Evolutionary conservation across 1,284 basidiomycete genomes (phyloP).

Genomic region (Golubevia sp.): DNA sequence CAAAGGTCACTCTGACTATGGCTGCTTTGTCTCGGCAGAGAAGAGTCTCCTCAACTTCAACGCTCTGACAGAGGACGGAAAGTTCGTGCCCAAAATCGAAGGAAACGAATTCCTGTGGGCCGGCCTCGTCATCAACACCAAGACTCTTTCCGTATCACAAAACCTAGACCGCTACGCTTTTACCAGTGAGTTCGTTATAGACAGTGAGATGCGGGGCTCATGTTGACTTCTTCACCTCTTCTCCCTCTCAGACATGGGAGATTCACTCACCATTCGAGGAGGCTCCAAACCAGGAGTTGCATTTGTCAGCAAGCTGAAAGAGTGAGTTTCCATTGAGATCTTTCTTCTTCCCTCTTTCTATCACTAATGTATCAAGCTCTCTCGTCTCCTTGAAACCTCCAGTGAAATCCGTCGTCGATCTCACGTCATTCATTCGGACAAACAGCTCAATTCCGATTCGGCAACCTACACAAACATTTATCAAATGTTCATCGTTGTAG

Average conservation of each 20-base stretch:
- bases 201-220: background rate
- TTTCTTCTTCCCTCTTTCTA: no score
- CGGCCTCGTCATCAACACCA: slow-evolving; percentile 77
- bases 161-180: background rate
- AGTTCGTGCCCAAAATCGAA: background rate
- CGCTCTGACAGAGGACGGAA: background rate
- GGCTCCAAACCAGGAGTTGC: slow-evolving; percentile 38
- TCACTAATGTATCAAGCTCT: background rate
- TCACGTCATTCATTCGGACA: slow-evolving; percentile 79
- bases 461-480: slow-evolving; percentile 81
- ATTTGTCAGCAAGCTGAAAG: slow-evolving; percentile 48
- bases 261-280: slow-evolving; percentile 58
- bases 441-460: slow-evolving; percentile 70
- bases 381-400: background rate
- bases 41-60: slow-evolving; percentile 82
- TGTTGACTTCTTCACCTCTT: background rate
- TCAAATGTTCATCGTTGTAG: slow-evolving; percentile 80
- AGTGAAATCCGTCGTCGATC: slow-evolving; percentile 19
- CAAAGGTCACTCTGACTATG: slow-evolving; percentile 77
- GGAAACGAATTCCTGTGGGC: slow-evolving; percentile 85
- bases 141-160: slow-evolving; percentile 70
- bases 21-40: slow-evolving; percentile 82
- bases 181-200: background rate
- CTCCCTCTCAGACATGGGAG: slow-evolving; percentile 39
- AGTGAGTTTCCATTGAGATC: slow-evolving; percentile 18